Evolutionary conservation across 345 rosid species (phyloP).

Genomic region (Eutrema heterophyllum): DNA sequence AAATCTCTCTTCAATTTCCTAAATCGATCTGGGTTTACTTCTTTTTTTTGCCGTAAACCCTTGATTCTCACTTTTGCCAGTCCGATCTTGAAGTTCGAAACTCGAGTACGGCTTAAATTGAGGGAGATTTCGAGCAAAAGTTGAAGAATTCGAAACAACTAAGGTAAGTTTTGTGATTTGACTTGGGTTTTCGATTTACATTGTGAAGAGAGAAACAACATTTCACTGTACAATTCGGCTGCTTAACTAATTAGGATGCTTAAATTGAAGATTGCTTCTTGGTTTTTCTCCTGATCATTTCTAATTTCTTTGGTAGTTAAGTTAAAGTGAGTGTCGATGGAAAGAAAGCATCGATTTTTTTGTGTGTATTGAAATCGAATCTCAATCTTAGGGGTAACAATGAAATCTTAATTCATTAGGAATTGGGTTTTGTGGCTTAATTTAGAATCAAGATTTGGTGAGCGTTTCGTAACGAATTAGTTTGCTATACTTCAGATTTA

Average conservation of each 20-base stretch:
- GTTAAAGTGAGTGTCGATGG: not conserved
- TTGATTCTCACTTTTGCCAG: not conserved
- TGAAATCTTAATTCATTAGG: not conserved
- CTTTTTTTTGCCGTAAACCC: not conserved
- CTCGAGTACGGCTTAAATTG: not conserved
- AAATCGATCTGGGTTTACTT: not conserved
- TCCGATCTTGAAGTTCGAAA: slow-evolving; percentile 2
- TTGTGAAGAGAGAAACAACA: not conserved
- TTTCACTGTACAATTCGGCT: not conserved
- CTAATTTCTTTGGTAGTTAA: not conserved
- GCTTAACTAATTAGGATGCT: not conserved
- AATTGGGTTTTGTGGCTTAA: not conserved
- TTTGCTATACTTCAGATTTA: slow-evolving; percentile 10
- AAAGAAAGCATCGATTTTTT: not conserved
- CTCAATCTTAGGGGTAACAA: not conserved
- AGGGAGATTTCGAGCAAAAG: not conserved
- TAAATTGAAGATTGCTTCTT: slow-evolving; percentile 2
- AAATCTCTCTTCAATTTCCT: not conserved
- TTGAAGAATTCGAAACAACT: not conserved
- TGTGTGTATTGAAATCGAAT: not conserved
- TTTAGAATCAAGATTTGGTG: not conserved
- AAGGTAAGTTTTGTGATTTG: slow-evolving; percentile 13
- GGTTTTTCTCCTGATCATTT: not conserved
- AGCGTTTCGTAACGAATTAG: not conserved
- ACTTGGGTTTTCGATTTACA: slow-evolving; percentile 14